Evolutionary conservation across 164 flowering plant species (phyloP).

Genomic region (Saururus chinensis): DNA sequence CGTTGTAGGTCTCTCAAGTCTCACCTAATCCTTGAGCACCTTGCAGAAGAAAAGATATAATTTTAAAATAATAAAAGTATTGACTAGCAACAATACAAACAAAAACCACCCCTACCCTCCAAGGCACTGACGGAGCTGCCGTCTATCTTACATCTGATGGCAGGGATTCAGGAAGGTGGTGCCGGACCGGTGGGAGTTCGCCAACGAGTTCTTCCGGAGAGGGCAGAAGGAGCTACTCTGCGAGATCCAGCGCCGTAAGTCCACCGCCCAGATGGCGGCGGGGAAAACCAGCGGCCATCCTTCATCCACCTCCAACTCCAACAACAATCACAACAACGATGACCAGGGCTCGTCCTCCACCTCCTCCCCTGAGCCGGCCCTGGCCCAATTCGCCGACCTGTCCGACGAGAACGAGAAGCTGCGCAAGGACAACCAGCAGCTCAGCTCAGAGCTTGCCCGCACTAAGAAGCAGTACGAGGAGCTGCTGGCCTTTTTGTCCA

Average conservation of each 20-base stretch:
- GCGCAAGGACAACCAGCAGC: conserved; percentile 41
- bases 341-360: conserved; percentile 52
- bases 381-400: conserved; percentile 30
- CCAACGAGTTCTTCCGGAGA: conserved; percentile 55
- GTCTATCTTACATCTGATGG: background rate
- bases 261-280: conserved; percentile 11
- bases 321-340: conserved; percentile 55
- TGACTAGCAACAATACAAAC: too few species aligned
- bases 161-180: conserved; percentile 68
- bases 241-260: conserved; percentile 67
- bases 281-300: conserved; percentile 15
- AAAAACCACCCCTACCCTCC: too few species aligned
- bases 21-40: too few species aligned
- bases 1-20: too few species aligned
- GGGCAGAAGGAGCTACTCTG: conserved; percentile 65
- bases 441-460: conserved; percentile 58
- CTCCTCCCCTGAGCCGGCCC: conserved; percentile 27
- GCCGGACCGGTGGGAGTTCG: conserved; percentile 90
- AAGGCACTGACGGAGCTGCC: too few species aligned
- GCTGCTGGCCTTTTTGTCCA: conserved; percentile 37
- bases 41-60: too few species aligned
- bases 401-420: conserved; percentile 73
- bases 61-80: too few species aligned
- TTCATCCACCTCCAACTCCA: conserved; percentile 34
- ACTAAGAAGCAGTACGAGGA: conserved; percentile 69